These are phyloP conservation scores for Nigrospora sphaerica DNA, from an alignment of 2,329 filamentous ascomycete species.

Conservation along the genomic window DNA sequence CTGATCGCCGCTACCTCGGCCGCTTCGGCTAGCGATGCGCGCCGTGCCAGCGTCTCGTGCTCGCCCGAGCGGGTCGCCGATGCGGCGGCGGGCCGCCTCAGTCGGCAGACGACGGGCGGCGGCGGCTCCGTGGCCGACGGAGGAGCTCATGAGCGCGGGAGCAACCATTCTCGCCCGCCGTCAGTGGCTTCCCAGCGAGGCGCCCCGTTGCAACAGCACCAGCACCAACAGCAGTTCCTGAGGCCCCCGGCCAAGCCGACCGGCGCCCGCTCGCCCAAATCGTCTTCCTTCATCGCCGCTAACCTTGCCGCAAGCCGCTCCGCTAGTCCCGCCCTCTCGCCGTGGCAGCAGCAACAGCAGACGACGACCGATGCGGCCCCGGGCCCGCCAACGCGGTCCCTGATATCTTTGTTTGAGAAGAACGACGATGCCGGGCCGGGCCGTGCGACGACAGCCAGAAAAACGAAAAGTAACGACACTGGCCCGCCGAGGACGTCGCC, in stretches of 20 bases:
- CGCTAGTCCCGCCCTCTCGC: conserved; percentile 41
- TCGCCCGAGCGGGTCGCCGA: conserved; percentile 4
- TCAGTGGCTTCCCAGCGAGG: not conserved
- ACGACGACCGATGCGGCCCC: conserved; percentile 43
- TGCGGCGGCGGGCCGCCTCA: conserved; percentile 11
- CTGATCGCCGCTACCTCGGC: conserved; percentile 37
- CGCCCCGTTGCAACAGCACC: not conserved
- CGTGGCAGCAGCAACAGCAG: conserved; percentile 10
- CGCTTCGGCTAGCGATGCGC: conserved; percentile 7
- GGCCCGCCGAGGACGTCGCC: conserved; percentile 5
- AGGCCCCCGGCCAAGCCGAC: not conserved
- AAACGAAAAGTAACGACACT: conserved; percentile 1
- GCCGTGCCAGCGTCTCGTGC: conserved; percentile 20
- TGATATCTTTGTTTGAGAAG: conserved; percentile 65
- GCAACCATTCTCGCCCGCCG: conserved; percentile 7
- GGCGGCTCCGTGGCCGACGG: conserved; percentile 16
- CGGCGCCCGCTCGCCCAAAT: conserved; percentile 26
- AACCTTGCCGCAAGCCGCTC: conserved; percentile 56
- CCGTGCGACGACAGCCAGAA: not conserved
- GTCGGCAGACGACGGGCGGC: conserved; percentile 31
- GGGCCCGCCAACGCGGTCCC: conserved; percentile 54
- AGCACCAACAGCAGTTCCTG: not conserved
- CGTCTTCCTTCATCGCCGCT: conserved; percentile 55
- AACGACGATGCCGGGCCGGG: conserved; percentile 14
- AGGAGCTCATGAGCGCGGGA: not conserved